Evolutionary conservation across 768 basidiomycete genomes (phyloP).

Genomic region (Pulveroboletus sp.): DNA sequence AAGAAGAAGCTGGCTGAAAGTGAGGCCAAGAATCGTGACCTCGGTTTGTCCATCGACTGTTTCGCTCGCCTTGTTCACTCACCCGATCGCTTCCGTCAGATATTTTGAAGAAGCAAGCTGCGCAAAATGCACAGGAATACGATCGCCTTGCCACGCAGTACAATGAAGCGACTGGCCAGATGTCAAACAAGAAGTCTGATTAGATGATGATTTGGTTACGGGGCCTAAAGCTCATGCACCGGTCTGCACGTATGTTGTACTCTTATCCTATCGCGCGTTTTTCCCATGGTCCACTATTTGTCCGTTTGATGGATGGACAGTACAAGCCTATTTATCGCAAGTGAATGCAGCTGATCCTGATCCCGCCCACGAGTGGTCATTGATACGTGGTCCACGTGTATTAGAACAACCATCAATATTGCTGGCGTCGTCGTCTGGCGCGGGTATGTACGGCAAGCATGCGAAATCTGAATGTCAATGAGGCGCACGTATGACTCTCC

Average conservation of each 20-base stretch:
- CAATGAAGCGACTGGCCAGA: constrained; percentile 64
- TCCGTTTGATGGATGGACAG: not conserved
- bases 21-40: constrained; percentile 61
- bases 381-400: no score
- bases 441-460: no score
- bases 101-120: constrained; percentile 79
- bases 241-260: not conserved
- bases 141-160: constrained; percentile 78
- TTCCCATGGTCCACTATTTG: not conserved
- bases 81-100: constrained; percentile 37
- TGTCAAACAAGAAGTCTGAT: constrained; percentile 65
- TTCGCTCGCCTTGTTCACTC: not conserved
- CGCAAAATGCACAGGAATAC: constrained; percentile 75
- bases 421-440: no score
- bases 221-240: not conserved
- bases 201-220: constrained; percentile 24
- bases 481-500: no score
- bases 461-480: no score
- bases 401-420: no score
- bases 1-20: constrained; percentile 61
- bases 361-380: no score
- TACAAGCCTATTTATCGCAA: not conserved
- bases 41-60: constrained; percentile 43
- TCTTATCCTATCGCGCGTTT: not conserved
- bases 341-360: no score